Evolutionary conservation across 2,329 filamentous ascomycete genomes (phyloP), one percentile per base, ranked within the genome.

Genomic region (Dendryphion nanum): DNA sequence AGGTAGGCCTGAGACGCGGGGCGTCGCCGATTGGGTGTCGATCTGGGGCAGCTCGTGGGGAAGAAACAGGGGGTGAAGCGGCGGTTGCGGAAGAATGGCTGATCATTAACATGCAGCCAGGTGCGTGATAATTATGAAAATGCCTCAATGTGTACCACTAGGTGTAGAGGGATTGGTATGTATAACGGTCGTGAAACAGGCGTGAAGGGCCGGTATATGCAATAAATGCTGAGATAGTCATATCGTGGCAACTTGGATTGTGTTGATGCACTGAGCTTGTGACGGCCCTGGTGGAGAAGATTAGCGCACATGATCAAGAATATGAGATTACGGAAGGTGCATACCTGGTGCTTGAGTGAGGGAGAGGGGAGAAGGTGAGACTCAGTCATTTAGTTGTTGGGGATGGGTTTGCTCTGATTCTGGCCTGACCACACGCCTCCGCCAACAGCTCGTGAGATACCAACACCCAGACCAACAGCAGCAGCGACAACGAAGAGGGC

Each of bases 371-470:
- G 23, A 26, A 8, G 10, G 23, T 16, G 30, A 19, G 5, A 6
- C 15, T 21, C 21, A 20, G 13, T 16, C 20, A 21, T 33, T 20
- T 26, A 26, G 3, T 3, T 30, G 16, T 41, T 33, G 14, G 56
- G 53, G 40, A 66, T 66, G 45, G 52, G 52, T 53, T 58, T 60
- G 40, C 52, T 59, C 46, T 59, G 54, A 35, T 66, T 68, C 15
- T 67, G 51, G 37, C 59, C 57, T 18, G 63, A 60, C 60, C 68
- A 74, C 30, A 74, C 70, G 32, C 68, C 68, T 24, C 72, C 72
- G 39, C 72, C 68, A 3, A 75, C 72, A 13, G 71, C 71, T 31
- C 64, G 60, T 44, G 66, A 71, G 47, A 75, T 73, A 39, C 72
- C 72, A 18, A 75, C 66, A 38, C 70, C 71, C 24, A 75, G 54